Evolutionary conservation across 345 rosid genomes (phyloP), one percentile per base, ranked within the genome.

Genomic region (Corymbia maculata): DNA sequence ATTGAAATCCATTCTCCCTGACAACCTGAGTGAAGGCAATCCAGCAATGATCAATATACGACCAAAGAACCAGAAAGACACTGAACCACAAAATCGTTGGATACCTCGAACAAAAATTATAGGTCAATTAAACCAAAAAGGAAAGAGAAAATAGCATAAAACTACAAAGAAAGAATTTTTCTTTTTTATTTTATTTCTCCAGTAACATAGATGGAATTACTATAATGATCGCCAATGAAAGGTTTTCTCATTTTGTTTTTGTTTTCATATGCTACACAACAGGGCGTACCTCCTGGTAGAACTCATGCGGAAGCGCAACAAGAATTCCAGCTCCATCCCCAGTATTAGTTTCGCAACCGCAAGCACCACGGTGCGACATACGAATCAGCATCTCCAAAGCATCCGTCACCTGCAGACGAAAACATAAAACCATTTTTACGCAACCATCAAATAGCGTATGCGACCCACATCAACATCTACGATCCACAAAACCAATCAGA

Each of bases 241-340:
- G 84, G 49, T 75, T 42, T 75, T 5, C 49, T 75, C 21, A 11
- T 42, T 75, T 75, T 42, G 84, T 36, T 42, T 75, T 3, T 11
- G 47, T 86, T 28, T 70, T 51, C 42, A 15, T 86, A 9, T 30
- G 19, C 32, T 64, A 53, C 51, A 8, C 30, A 42, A 19, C 66
- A 79, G 13, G 86, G 68, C 84, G 50, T 80, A 93, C 99, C 97
- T 97, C 93, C 80, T 92, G 92, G 87, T 92, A 98, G 92, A 95
- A 98, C 22, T 92, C 93, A 70, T 97, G 99, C 88, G 99, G 98
- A 70, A 96, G 93, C 52, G 95, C 97, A 30, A 97, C 97, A 30
- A 98, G 98, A 91, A 98, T 95, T 22, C 99, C 99, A 89, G 99
- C 99, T 51, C 99, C 99, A 75, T 98, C 99, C 9, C 99, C 99